phyloP scores from a whole-genome alignment of 2,329 filamentous ascomycete species.

The Aspergillus novoparasiticus region DNA sequence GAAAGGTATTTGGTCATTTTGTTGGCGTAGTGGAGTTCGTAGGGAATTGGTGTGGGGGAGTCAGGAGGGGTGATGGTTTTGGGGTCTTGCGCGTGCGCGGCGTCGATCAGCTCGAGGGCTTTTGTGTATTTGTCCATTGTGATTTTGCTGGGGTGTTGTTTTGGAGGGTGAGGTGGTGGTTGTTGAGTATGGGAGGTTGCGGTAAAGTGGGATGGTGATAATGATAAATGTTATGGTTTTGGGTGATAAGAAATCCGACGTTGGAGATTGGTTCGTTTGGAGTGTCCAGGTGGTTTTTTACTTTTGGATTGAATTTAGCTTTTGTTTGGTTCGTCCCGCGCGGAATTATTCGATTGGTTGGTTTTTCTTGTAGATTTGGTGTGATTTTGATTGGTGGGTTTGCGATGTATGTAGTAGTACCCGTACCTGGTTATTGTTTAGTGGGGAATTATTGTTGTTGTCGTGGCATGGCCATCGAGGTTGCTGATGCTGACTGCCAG shows the following conservation, averaged over 20 bases:
- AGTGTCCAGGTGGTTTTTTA: not conserved
- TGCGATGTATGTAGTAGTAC: not conserved
- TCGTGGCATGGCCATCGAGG: no score
- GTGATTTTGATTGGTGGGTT: not conserved
- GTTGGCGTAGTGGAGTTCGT: constrained; percentile 79
- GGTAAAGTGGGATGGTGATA: not conserved
- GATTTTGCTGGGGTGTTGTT: not conserved
- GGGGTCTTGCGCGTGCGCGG: constrained; percentile 70
- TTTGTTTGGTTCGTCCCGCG: not conserved
- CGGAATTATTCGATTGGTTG: not conserved
- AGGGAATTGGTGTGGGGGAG: constrained; percentile 57
- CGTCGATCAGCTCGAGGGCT: constrained; percentile 71
- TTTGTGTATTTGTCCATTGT: constrained; percentile 38
- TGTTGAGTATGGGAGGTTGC: not conserved
- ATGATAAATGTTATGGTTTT: no score
- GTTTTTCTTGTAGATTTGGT: not conserved
- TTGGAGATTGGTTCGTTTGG: not conserved
- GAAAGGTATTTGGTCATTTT: constrained; percentile 77
- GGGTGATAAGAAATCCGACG: not conserved
- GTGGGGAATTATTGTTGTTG: no score
- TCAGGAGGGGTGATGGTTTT: constrained; percentile 42
- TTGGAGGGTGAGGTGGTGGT: not conserved
- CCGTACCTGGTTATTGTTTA: no score
- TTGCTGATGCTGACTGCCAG: no score
- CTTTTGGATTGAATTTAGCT: not conserved